Evolutionary conservation across 2,329 filamentous ascomycete species (phyloP).

Genomic region (Diaporthe australafricana): DNA sequence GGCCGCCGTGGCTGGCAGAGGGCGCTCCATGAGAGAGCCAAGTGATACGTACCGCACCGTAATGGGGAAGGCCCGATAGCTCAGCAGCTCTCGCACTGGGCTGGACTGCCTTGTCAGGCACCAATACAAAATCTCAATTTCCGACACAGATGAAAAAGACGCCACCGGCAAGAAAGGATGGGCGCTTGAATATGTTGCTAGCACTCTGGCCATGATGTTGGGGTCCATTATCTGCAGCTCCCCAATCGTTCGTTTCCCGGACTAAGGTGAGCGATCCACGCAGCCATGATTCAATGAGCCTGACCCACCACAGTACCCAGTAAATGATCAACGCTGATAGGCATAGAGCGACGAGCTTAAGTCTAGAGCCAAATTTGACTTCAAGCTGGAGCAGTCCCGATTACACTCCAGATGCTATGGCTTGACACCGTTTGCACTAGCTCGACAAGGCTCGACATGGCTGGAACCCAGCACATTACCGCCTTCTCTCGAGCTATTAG

Average conservation of each 20-base stretch:
- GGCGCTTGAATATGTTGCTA: too few relatives aligned
- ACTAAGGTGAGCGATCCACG: background rate
- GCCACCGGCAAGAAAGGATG: background rate
- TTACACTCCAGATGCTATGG: too few relatives aligned
- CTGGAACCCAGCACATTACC: too few relatives aligned
- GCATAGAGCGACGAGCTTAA: slow-evolving; percentile 17
- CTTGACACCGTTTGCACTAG: too few relatives aligned
- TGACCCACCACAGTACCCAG: slow-evolving; percentile 16
- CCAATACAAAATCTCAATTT: background rate
- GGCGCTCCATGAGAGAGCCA: background rate
- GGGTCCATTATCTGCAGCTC: background rate
- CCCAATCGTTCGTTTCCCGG: background rate
- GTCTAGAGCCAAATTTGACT: slow-evolving; percentile 6
- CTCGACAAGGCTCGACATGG: too few relatives aligned
- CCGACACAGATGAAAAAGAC: too few relatives aligned
- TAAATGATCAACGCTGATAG: slow-evolving; percentile 1
- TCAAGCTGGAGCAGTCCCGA: too few relatives aligned
- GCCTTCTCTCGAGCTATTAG: too few relatives aligned
- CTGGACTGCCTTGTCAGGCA: too few relatives aligned
- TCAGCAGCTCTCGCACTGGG: too few relatives aligned
- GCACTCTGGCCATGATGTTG: too few relatives aligned
- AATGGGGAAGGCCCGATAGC: background rate
- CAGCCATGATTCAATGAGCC: background rate
- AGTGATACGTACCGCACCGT: background rate
- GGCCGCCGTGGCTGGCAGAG: background rate